Percentiles rank a stretch among this genome's conserved stretches.
These are phyloP conservation scores for Paracorniculantispora psalliotae DNA, from an alignment of 2,329 filamentous ascomycete genomes.

Conservation along the genomic window DNA sequence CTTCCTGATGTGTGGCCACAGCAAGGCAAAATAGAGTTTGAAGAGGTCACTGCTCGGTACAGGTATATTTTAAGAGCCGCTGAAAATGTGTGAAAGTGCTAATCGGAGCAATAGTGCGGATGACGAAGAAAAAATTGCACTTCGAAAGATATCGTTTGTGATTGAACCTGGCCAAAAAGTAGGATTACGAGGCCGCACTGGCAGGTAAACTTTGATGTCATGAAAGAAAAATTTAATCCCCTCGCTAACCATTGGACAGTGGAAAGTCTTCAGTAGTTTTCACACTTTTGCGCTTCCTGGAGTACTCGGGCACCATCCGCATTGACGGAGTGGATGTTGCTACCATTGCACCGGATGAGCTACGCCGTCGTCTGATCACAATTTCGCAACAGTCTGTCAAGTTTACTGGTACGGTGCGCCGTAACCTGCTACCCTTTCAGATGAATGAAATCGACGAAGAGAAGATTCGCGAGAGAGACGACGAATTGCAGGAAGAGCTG, in stretches of 20 bases:
- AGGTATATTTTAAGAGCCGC: constrained; percentile 15
- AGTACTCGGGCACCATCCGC: constrained; percentile 3
- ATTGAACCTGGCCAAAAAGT: not conserved
- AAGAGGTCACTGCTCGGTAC: constrained; percentile 19
- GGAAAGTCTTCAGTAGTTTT: constrained; percentile 36
- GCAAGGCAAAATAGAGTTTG: not conserved
- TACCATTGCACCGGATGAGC: constrained; percentile 31
- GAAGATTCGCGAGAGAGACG: constrained; percentile 14
- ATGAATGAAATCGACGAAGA: constrained; percentile 12
- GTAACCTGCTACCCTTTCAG: constrained; percentile 37
- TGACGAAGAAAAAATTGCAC: not conserved
- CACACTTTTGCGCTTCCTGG: not conserved
- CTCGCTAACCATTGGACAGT: constrained; percentile 24
- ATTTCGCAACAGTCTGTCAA: constrained; percentile 45
- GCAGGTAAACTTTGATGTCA: not conserved
- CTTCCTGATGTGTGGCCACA: not conserved
- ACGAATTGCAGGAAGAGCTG: constrained; percentile 3
- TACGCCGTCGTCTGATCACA: constrained; percentile 41
- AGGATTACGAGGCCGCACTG: not conserved
- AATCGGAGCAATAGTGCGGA: not conserved
- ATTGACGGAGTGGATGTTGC: constrained; percentile 34
- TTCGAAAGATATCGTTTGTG: not conserved
- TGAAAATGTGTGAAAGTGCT: not conserved
- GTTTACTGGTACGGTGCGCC: constrained; percentile 37
- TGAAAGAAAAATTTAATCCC: not conserved